phyloP scores from a whole-genome alignment of 768 basidiomycete species.

The Boletus barrowsii region DNA sequence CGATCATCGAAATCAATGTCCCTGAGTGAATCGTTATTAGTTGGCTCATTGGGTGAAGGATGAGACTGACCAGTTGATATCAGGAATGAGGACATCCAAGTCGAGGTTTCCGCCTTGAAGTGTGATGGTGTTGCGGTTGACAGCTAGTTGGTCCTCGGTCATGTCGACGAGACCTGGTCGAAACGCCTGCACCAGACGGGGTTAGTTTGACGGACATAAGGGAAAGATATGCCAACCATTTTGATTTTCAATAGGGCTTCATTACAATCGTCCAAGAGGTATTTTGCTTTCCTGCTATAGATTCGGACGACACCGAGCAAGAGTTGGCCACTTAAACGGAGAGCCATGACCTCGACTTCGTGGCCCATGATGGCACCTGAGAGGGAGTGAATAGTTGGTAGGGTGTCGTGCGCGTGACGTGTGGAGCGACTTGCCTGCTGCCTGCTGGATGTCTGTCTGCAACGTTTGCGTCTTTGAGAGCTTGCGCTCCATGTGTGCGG shows the following conservation, averaged over 20 bases:
- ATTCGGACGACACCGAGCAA: constrained; percentile 96
- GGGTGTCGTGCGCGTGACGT: background rate
- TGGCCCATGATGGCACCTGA: constrained; percentile 90
- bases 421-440: constrained; percentile 56
- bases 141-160: constrained; percentile 89
- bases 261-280: constrained; percentile 95
- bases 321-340: constrained; percentile 94
- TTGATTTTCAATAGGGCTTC: constrained; percentile 94
- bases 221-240: constrained; percentile 53
- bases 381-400: background rate
- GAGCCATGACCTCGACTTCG: constrained; percentile 89
- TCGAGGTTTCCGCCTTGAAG: constrained; percentile 75
- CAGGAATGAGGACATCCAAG: constrained; percentile 74
- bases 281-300: constrained; percentile 97
- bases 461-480: constrained; percentile 93
- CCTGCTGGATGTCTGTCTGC: constrained; percentile 92
- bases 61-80: constrained; percentile 67
- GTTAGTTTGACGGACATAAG: background rate
- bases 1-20: constrained; percentile 75
- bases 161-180: constrained; percentile 94
- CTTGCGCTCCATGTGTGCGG: constrained; percentile 98
- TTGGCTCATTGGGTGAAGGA: background rate
- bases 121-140: constrained; percentile 86
- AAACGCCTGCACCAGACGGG: constrained; percentile 62
- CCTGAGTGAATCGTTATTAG: constrained; percentile 42